These are phyloP conservation scores for Thozetella sp. DNA, from an alignment of 495 filamentous ascomycete genomes.

Conservation along the genomic window DNA sequence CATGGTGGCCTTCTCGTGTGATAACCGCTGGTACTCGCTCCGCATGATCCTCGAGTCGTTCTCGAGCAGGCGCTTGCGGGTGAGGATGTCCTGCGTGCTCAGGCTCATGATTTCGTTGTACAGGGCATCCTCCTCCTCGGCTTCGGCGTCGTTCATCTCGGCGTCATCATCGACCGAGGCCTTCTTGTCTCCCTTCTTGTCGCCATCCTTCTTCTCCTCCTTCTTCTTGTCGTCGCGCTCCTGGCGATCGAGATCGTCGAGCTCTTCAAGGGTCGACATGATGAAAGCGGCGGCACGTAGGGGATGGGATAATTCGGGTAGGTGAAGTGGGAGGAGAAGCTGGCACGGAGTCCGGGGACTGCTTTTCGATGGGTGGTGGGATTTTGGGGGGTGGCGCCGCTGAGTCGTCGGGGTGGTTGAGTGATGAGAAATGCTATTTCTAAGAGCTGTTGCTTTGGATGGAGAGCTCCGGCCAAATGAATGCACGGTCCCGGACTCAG, in stretches of 20 bases:
- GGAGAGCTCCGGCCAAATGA: not conserved
- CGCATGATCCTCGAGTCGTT: constrained; percentile 98
- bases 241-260: constrained; percentile 54
- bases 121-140: constrained; percentile 75
- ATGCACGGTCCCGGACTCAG: not conserved
- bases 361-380: not conserved
- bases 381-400: not conserved
- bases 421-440: constrained; percentile 2
- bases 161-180: constrained; percentile 69
- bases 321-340: not conserved
- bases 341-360: not conserved
- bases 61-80: constrained; percentile 83
- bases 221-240: constrained; percentile 70
- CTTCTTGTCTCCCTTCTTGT: constrained; percentile 65
- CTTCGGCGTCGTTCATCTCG: constrained; percentile 83
- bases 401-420: not conserved
- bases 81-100: constrained; percentile 91
- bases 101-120: constrained; percentile 90
- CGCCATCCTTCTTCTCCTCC: constrained; percentile 74
- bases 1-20: constrained; percentile 94
- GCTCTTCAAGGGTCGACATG: constrained; percentile 45
- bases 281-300: constrained; percentile 5
- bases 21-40: constrained; percentile 92
- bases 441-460: not conserved
- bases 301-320: not conserved